Percentiles rank a stretch among this genome's conserved stretches.
These are phyloP conservation scores for Paraphaeosphaeria minitans DNA, from an alignment of 2,329 filamentous ascomycete species.

Conservation along the genomic window DNA sequence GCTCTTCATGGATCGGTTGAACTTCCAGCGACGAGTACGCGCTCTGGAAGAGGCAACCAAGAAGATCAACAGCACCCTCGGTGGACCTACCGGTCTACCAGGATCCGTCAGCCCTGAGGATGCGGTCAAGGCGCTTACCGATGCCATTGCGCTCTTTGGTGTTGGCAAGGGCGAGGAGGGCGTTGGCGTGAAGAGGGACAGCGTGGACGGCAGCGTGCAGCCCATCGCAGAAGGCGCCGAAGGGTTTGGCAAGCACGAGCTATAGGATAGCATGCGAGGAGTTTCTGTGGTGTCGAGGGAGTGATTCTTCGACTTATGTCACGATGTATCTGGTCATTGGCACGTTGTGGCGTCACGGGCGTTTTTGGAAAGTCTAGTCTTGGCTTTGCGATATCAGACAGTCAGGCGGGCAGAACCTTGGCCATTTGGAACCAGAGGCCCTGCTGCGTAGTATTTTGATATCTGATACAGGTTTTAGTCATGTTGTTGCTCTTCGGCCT, in stretches of 20 bases:
- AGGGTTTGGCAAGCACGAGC: conserved; percentile 43
- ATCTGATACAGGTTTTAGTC: not conserved
- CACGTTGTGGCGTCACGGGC: not conserved
- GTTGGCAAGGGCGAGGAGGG: conserved; percentile 46
- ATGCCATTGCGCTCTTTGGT: conserved; percentile 41
- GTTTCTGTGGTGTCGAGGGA: conserved; percentile 1
- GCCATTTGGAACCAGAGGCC: not conserved
- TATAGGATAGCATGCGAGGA: conserved; percentile 25
- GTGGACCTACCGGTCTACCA: conserved; percentile 36
- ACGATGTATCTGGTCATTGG: not conserved
- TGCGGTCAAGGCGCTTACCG: conserved; percentile 39
- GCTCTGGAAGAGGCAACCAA: conserved; percentile 80
- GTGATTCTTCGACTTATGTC: not conserved
- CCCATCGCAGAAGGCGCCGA: conserved; percentile 40
- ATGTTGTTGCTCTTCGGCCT: not conserved
- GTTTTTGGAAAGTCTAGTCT: conserved; percentile 7
- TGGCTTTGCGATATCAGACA: not conserved
- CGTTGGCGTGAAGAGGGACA: conserved; percentile 38
- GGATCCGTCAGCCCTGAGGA: conserved; percentile 41
- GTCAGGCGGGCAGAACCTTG: conserved; percentile 1
- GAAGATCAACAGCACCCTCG: conserved; percentile 43
- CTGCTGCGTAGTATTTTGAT: conserved; percentile 14
- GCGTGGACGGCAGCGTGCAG: conserved; percentile 30
- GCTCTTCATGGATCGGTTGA: conserved; percentile 87
- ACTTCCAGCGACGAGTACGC: conserved; percentile 85